Conservation (phyloP, 1,284 basidiomycete genomes). For the Bjerkandera adusta region DNA sequence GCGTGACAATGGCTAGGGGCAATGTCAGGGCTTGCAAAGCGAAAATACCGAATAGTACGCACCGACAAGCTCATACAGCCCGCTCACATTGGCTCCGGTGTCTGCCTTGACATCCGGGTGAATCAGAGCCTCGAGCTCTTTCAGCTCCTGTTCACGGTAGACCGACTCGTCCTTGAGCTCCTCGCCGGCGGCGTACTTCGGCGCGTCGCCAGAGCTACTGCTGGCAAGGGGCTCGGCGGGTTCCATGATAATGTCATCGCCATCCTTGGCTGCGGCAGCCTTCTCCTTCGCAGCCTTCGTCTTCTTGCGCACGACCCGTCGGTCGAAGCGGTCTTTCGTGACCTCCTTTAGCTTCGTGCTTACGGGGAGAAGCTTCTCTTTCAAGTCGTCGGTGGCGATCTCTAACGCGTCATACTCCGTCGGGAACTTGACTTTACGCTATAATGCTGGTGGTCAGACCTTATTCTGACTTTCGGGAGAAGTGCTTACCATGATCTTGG, state of each 20-base stretch:
- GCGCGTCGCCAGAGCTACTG: conserved; percentile 24
- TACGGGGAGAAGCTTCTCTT: conserved; percentile 68
- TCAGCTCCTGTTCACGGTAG: conserved; percentile 58
- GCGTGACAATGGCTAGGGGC: conserved; percentile 84
- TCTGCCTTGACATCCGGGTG: conserved; percentile 66
- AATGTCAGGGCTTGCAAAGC: conserved; percentile 2
- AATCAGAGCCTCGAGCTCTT: conserved; percentile 64
- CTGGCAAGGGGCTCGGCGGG: conserved; percentile 28
- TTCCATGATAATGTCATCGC: conserved; percentile 43
- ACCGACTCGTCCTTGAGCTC: conserved; percentile 62
- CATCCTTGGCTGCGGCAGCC: conserved; percentile 17
- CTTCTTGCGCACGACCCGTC: conserved; percentile 79
- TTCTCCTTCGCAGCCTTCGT: conserved; percentile 49
- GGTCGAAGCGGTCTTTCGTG: conserved; percentile 82
- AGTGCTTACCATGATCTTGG: conserved; percentile 80
- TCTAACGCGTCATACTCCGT: conserved; percentile 86
- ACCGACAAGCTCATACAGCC: conserved; percentile 86
- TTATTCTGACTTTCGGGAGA: not conserved
- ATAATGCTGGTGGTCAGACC: conserved; percentile 1
- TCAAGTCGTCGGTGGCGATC: conserved; percentile 79
- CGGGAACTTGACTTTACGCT: conserved; percentile 95
- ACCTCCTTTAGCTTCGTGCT: conserved; percentile 75
- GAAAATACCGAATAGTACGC: conserved; percentile 27
- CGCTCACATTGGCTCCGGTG: conserved; percentile 70
- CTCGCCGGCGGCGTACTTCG: conserved; percentile 25